These are phyloP conservation scores for Colletotrichum aenigma DNA, from an alignment of 2,329 filamentous ascomycete species.

Conservation along the genomic window DNA sequence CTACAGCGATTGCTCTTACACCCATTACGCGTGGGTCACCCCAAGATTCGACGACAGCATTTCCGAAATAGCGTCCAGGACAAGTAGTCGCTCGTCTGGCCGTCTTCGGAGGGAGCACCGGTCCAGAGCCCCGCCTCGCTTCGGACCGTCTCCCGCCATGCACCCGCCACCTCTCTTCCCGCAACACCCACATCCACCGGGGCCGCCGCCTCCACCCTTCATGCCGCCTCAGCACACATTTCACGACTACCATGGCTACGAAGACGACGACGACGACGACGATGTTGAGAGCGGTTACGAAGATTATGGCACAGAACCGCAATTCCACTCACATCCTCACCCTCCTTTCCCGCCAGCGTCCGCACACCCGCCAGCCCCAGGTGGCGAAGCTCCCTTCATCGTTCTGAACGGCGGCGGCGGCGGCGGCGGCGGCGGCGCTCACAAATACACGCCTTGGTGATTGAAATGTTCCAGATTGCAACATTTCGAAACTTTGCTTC, in stretches of 20 bases:
- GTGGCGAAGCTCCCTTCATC: slow-evolving; percentile 15
- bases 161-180: background rate
- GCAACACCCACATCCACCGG: background rate
- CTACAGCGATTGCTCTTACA: slow-evolving; percentile 7
- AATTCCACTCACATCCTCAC: background rate
- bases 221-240: background rate
- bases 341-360: background rate
- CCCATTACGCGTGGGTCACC: slow-evolving; percentile 14
- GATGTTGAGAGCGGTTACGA: background rate
- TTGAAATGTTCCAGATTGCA: background rate
- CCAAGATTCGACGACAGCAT: slow-evolving; percentile 19
- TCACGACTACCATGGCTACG: background rate
- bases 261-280: background rate
- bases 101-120: background rate
- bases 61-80: slow-evolving; percentile 9
- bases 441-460: slow-evolving; percentile 4
- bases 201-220: background rate
- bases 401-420: slow-evolving; percentile 12
- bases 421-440: slow-evolving; percentile 8
- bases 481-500: background rate
- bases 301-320: background rate
- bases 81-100: background rate
- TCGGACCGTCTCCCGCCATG: background rate
- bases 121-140: background rate
- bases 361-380: background rate